Percentiles rank a stretch among this genome's conserved stretches.
phyloP scores from a whole-genome alignment of 2,329 filamentous ascomycete species.

The Capronia coronata region DNA sequence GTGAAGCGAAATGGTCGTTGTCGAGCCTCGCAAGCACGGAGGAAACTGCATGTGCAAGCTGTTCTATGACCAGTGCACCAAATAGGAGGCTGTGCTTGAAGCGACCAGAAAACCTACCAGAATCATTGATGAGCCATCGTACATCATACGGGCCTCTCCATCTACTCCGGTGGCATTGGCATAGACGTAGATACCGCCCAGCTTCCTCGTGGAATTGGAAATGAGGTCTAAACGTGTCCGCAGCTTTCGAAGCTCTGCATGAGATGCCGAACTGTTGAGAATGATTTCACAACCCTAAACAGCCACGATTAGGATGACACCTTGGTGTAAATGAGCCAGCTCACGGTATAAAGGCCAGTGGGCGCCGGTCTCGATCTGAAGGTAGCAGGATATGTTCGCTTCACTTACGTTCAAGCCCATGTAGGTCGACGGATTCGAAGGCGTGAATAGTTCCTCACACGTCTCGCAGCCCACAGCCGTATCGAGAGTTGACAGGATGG shows the following conservation, averaged over 20 bases:
- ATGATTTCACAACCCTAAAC: constrained; percentile 51
- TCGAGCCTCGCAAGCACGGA: no score
- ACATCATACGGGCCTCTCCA: constrained; percentile 22
- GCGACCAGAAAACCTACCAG: constrained; percentile 1
- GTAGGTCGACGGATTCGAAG: constrained; percentile 22
- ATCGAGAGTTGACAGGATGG: constrained; percentile 55
- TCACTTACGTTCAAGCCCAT: constrained; percentile 50
- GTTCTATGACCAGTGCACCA: no score
- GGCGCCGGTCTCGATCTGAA: neutral
- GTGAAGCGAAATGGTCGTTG: no score
- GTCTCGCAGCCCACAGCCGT: constrained; percentile 56
- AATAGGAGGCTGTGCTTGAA: no score
- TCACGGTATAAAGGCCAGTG: no score
- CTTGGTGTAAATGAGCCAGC: neutral
- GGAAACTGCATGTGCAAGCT: no score
- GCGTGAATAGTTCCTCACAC: constrained; percentile 62
- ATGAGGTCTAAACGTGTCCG: constrained; percentile 59
- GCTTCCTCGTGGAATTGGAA: constrained; percentile 51
- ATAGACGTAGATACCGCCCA: constrained; percentile 51
- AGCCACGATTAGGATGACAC: constrained; percentile 27
- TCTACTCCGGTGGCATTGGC: constrained; percentile 49
- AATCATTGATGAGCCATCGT: constrained; percentile 27
- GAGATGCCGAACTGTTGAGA: constrained; percentile 62
- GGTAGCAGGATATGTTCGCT: no score
- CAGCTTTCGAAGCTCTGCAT: constrained; percentile 63